Evolutionary conservation across 495 filamentous ascomycete species (phyloP).

Genomic region (Xylaria telfairii): DNA sequence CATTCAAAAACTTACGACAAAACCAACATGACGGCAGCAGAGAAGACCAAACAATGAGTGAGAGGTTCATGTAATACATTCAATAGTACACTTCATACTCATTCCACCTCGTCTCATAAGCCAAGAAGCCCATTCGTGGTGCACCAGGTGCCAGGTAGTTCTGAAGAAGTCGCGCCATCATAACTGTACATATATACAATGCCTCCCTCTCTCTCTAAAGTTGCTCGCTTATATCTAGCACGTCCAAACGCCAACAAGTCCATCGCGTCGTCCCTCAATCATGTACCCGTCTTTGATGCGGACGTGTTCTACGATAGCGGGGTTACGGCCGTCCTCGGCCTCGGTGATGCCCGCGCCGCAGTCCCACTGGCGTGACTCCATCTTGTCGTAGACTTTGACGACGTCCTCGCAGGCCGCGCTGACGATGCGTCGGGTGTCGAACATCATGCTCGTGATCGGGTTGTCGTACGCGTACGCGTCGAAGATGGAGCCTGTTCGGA

Average conservation of each 20-base stretch:
- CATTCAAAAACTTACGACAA: background rate
- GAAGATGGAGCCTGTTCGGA: conserved; percentile 92
- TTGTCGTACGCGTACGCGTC: conserved; percentile 96
- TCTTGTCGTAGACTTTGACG: conserved; percentile 97
- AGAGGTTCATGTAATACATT: background rate
- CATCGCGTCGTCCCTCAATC: conserved; percentile 87
- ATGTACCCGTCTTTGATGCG: conserved; percentile 94
- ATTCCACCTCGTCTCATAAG: background rate
- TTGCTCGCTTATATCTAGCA: conserved; percentile 56
- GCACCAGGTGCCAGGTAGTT: too few relatives aligned
- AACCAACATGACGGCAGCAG: background rate
- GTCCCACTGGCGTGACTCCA: conserved; percentile 94
- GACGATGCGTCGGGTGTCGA: conserved; percentile 89
- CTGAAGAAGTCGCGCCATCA: too few relatives aligned
- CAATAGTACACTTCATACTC: background rate
- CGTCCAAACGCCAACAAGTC: conserved; percentile 89
- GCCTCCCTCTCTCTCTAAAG: background rate
- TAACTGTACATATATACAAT: conserved; percentile 15
- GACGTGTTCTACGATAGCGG: conserved; percentile 82
- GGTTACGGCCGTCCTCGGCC: conserved; percentile 63
- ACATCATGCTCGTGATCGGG: conserved; percentile 96
- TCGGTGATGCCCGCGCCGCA: conserved; percentile 81
- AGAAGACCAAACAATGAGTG: background rate
- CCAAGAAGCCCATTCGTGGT: background rate
- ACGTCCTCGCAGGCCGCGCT: conserved; percentile 89